Conservation (phyloP, 164 flowering plant genomes). For the Chimonanthus salicifolius region DNA sequence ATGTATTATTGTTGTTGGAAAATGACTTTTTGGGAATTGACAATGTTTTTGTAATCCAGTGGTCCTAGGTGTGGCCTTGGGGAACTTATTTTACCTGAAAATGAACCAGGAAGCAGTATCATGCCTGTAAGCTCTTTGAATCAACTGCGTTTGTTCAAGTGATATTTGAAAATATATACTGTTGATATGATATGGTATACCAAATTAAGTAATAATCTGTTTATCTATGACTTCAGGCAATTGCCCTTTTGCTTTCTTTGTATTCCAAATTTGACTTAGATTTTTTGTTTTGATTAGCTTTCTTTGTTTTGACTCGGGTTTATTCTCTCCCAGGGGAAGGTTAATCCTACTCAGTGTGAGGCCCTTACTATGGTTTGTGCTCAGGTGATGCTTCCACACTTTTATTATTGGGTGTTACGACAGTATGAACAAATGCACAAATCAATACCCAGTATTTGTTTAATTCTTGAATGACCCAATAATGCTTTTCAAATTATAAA, state of each 20-base stretch:
- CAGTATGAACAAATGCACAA: neutral
- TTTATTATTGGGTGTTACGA: neutral
- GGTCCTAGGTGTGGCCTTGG: constrained; percentile 99
- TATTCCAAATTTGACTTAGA: neutral
- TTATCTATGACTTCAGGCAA: neutral
- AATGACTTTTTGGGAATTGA: neutral
- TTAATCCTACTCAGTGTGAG: constrained; percentile 98
- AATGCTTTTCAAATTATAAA: too few species aligned
- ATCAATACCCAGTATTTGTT: neutral
- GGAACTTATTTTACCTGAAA: constrained; percentile 96
- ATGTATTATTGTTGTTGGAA: too few species aligned
- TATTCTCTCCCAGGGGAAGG: constrained; percentile 74
- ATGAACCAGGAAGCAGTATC: constrained; percentile 99
- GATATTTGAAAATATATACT: neutral
- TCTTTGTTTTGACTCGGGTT: neutral
- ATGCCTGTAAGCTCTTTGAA: constrained; percentile 72
- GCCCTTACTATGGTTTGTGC: constrained; percentile 99
- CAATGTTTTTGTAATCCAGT: constrained; percentile 35
- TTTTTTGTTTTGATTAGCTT: too few species aligned
- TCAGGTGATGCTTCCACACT: constrained; percentile 51
- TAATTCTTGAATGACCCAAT: neutral
- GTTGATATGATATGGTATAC: neutral
- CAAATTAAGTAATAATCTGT: neutral
- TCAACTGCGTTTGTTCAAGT: neutral
- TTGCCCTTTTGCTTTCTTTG: neutral